Evolutionary conservation across 176 grass and related monocot species (phyloP), one percentile per base, ranked within the genome.

Genomic region (Oryza glaberrima): DNA sequence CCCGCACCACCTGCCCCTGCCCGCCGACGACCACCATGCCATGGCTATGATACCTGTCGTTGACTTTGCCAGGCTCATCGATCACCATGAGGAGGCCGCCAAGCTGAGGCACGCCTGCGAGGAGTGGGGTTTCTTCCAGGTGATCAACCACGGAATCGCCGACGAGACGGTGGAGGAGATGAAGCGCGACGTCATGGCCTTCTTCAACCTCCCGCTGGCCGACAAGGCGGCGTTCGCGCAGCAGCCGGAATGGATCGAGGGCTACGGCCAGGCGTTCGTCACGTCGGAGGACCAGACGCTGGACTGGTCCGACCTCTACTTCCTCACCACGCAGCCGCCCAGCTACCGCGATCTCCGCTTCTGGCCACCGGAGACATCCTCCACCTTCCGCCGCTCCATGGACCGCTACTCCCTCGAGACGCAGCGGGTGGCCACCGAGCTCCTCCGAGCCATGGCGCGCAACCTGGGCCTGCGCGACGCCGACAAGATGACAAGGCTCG

Each of bases 181-280:
- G 38, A 94, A 85, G 78, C 9, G 23, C 0, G 66, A 25, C 47
- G 0, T 86, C 9, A 15, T 15, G 61, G 72, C 2, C 0, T 94
- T 94, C 92, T 91, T 91, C 72, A 19, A 65, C 0, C 86, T 94
- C 7, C 80, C 79, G 4, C 80, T 86, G 2, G 69, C 48, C 4
- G 78, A 88, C 69, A 94, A 83, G 78, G 15, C 5, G 16, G 63
- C 60, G 5, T 0, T 70, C 1, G 88, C 85, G 56, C 89, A 89
- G 86, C 17, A 9, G 22, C 67, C 84, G 6, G 81, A 64, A 14
- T 23, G 83, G 28, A 45, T 92, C 40, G 77, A 94, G 83, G 84
- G 87, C 7, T 92, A 92, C 44, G 93, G 90, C 6, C 90, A 92
- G 75, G 73, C 52, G 11, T 94, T 94, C 72, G 90, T 90, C 4